These are phyloP conservation scores for Gentiana dahurica DNA, from an alignment of 257 asterid species.

Conservation along the genomic window DNA sequence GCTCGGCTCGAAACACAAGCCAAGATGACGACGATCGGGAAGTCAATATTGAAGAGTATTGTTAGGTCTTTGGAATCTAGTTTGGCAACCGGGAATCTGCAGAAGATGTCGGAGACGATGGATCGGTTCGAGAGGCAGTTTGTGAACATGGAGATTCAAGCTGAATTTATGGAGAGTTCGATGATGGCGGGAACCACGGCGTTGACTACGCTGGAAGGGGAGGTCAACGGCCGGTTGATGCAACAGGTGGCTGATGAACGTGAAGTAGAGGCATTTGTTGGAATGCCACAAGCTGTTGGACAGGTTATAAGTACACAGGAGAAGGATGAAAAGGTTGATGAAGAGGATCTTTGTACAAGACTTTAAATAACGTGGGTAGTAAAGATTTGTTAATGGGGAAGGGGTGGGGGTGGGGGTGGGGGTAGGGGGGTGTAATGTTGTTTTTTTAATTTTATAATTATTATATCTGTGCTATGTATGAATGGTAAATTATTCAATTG, in stretches of 20 bases:
- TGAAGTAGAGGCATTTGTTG: constrained; percentile 93
- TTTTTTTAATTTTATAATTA: too few relatives aligned
- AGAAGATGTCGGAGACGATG: constrained; percentile 99
- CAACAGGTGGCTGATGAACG: constrained; percentile 98
- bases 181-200: constrained; percentile 91
- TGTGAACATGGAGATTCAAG: constrained; percentile 97
- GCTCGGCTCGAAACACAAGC: constrained; percentile 98
- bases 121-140: constrained; percentile 88
- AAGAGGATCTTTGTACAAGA: constrained; percentile 83
- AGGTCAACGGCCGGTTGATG: constrained; percentile 69
- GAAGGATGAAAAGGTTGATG: constrained; percentile 66
- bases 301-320: constrained; percentile 51
- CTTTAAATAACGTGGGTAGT: constrained; percentile 88
- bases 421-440: too few relatives aligned
- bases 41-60: constrained; percentile 64
- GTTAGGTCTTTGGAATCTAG: constrained; percentile 81
- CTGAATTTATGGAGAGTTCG: constrained; percentile 97
- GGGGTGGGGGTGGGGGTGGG: too few relatives aligned
- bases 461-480: too few relatives aligned
- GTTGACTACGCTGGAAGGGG: constrained; percentile 88
- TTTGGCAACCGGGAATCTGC: constrained; percentile 71
- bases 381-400: constrained; percentile 14
- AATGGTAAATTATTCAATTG: too few relatives aligned
- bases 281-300: constrained; percentile 78
- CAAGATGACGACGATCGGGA: constrained; percentile 71